Conservation (phyloP, 352 stramenopile genomes). For the Pythium aphanidermatum region DNA sequence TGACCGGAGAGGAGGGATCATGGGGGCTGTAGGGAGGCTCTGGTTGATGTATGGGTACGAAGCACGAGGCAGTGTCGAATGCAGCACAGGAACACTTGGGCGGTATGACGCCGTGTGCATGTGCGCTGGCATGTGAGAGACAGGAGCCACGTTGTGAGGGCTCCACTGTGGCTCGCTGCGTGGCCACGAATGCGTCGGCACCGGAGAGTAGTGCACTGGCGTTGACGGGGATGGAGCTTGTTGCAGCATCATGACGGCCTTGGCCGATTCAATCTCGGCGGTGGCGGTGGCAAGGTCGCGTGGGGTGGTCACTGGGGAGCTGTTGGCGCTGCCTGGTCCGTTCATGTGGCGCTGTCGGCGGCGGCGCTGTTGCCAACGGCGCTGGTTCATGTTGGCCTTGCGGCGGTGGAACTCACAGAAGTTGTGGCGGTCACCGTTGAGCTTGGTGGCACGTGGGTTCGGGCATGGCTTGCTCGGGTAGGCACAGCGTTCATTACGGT, state of each 20-base stretch:
- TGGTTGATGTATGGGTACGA: no score
- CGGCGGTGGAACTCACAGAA: constrained; percentile 31
- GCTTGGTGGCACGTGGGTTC: constrained; percentile 29
- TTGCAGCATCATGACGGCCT: constrained; percentile 19
- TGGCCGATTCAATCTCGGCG: constrained; percentile 12
- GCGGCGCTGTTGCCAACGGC: constrained; percentile 25
- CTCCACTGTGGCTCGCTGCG: no score
- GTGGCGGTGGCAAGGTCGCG: neutral
- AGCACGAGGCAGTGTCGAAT: no score
- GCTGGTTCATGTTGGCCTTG: constrained; percentile 37
- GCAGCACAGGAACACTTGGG: no score
- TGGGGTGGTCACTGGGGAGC: neutral
- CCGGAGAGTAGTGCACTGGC: no score
- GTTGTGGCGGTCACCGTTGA: constrained; percentile 30
- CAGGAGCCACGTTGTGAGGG: no score
- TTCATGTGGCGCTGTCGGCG: constrained; percentile 10
- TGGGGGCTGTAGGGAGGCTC: no score
- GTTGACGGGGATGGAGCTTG: no score
- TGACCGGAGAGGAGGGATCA: no score
- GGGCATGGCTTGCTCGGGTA: constrained; percentile 30
- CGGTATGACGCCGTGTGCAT: no score
- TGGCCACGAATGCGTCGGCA: no score
- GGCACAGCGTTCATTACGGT: constrained; percentile 16
- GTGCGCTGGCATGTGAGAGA: no score
- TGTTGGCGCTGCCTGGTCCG: neutral